Percentiles rank a stretch among this genome's conserved stretches.
Evolutionary conservation across 805 yeast species (phyloP).

Genomic region (Saccharomycopsis fibuligera): DNA sequence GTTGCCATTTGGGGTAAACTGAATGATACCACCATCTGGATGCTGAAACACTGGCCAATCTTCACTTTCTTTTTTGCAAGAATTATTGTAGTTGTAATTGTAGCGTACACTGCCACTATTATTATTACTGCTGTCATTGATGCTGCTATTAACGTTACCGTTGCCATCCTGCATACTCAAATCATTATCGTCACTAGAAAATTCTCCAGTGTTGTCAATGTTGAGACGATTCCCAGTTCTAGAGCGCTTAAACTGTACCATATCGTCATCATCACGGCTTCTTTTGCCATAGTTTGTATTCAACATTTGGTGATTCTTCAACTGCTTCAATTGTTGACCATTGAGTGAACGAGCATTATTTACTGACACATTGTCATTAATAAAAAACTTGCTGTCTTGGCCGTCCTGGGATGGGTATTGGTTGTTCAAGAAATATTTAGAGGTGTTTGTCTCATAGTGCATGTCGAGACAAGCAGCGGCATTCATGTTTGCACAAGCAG

Average conservation of each 20-base stretch:
- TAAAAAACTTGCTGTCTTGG: neutral
- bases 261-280: constrained; percentile 1
- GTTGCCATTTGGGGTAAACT: constrained; percentile 60
- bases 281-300: constrained; percentile 7
- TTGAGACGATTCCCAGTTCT: constrained; percentile 4
- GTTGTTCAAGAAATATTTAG: constrained; percentile 7
- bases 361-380: constrained; percentile 3
- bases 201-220: neutral
- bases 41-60: constrained; percentile 43
- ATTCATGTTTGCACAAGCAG: constrained; percentile 19
- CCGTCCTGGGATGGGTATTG: constrained; percentile 10
- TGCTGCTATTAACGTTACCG: neutral
- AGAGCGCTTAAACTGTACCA: constrained; percentile 1
- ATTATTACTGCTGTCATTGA: neutral
- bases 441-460: constrained; percentile 2
- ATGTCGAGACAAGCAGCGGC: constrained; percentile 16
- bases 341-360: constrained; percentile 1
- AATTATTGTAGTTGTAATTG: neutral
- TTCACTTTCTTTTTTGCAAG: constrained; percentile 1
- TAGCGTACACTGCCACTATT: neutral
- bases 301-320: constrained; percentile 13
- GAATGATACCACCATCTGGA: constrained; percentile 57
- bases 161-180: neutral
- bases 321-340: constrained; percentile 12
- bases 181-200: neutral